Evolutionary conservation across 306 rosid genomes (phyloP).

Genomic region (Ormosia emarginata): DNA sequence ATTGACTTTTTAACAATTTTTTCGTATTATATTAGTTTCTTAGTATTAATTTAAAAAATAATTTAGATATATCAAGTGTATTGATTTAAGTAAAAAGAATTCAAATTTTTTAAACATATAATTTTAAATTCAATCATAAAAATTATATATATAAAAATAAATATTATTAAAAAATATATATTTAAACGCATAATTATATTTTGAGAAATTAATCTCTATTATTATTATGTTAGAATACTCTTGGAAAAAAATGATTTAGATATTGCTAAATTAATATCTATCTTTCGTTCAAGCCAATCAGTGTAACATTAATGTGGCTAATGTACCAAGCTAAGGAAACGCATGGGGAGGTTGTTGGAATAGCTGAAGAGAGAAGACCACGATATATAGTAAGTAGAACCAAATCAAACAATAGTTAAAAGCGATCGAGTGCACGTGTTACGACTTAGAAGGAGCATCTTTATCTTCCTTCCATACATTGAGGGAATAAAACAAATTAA

Average conservation of each 20-base stretch:
- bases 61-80: background rate
- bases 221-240: no score
- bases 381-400: background rate
- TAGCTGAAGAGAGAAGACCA: background rate
- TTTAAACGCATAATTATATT: no score
- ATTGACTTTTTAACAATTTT: no score
- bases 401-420: background rate
- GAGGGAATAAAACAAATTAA: slow-evolving; percentile 35
- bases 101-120: no score
- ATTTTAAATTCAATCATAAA: no score
- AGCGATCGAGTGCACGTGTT: slow-evolving; percentile 2
- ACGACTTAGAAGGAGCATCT: slow-evolving; percentile 20
- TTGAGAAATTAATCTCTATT: no score
- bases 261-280: background rate
- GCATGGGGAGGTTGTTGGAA: background rate
- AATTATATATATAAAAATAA: no score
- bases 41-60: background rate
- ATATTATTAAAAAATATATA: no score
- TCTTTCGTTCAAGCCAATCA: background rate
- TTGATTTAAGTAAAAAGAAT: no score
- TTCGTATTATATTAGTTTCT: background rate
- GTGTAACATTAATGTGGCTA: background rate
- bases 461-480: slow-evolving; percentile 37
- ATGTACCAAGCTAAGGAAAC: background rate
- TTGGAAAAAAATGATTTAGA: background rate